Percentiles rank a stretch among this genome's conserved stretches.
phyloP scores from a whole-genome alignment of 2,329 filamentous ascomycete species.

The Cladobotryum protrusum region DNA sequence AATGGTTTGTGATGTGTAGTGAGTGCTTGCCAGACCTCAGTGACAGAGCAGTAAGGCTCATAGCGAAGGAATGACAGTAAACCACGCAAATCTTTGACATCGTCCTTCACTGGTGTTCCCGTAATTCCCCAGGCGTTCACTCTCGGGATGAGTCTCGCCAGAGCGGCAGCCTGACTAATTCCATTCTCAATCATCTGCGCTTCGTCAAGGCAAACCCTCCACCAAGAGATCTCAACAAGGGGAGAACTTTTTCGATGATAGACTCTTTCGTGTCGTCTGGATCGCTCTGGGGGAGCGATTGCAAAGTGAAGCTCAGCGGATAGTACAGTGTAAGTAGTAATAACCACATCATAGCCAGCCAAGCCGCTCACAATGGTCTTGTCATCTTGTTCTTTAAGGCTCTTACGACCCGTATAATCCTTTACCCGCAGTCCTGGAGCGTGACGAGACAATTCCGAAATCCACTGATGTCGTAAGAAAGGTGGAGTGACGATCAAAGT shows the following conservation, averaged over 20 bases:
- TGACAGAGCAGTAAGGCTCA: constrained; percentile 64
- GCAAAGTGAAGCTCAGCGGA: constrained; percentile 75
- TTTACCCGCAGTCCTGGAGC: constrained; percentile 51
- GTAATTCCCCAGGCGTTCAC: constrained; percentile 88
- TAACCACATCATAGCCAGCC: constrained; percentile 49
- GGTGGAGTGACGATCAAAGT: constrained; percentile 58
- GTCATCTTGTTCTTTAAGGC: constrained; percentile 28
- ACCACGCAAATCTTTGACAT: constrained; percentile 71
- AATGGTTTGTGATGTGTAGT: constrained; percentile 52
- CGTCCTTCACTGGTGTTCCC: constrained; percentile 76
- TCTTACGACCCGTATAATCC: constrained; percentile 48
- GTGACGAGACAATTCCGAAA: constrained; percentile 52
- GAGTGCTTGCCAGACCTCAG: constrained; percentile 62
- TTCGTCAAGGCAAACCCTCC: constrained; percentile 72
- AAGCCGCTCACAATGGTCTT: constrained; percentile 38
- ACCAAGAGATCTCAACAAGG: constrained; percentile 77
- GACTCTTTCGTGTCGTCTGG: constrained; percentile 57
- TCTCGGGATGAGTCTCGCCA: constrained; percentile 74
- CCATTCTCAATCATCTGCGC: constrained; percentile 93
- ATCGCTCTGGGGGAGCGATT: constrained; percentile 60
- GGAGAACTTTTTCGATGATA: constrained; percentile 66
- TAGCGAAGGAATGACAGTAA: constrained; percentile 75
- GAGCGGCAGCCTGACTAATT: constrained; percentile 72
- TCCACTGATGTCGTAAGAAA: constrained; percentile 55
- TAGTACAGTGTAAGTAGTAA: constrained; percentile 66